A percentile compares a stretch with the other conserved stretches of the same genome.
phyloP scores from a whole-genome alignment of 805 yeast species.

The Kodamaea fukazawae region DNA sequence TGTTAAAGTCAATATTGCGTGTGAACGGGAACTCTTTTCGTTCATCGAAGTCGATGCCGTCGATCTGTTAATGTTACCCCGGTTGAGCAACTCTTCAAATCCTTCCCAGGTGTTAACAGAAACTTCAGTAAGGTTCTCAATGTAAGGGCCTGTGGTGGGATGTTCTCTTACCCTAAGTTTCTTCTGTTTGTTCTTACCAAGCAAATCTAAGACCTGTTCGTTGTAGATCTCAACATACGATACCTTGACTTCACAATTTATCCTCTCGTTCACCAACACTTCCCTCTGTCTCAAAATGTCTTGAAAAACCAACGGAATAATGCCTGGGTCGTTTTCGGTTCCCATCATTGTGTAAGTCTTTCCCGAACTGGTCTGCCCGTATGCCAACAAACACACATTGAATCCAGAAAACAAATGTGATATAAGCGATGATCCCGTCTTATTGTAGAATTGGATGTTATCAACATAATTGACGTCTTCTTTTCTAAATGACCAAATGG shows the following conservation, averaged over 20 bases:
- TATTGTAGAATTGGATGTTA: constrained; percentile 51
- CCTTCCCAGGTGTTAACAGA: constrained; percentile 48
- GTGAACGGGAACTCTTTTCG: constrained; percentile 72
- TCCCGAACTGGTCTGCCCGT: constrained; percentile 45
- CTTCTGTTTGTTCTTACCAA: constrained; percentile 22
- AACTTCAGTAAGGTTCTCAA: constrained; percentile 61
- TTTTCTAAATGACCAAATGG: constrained; percentile 47
- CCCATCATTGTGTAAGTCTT: constrained; percentile 47
- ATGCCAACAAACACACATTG: constrained; percentile 43
- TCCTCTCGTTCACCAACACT: constrained; percentile 32
- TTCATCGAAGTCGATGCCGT: constrained; percentile 76
- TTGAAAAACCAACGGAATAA: constrained; percentile 45
- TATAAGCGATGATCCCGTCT: constrained; percentile 57
- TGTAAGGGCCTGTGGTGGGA: constrained; percentile 66
- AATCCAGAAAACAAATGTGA: constrained; percentile 45
- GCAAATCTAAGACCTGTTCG: constrained; percentile 68
- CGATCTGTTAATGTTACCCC: constrained; percentile 57
- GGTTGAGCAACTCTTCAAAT: constrained; percentile 43
- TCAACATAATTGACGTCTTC: constrained; percentile 35
- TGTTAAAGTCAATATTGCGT: constrained; percentile 68
- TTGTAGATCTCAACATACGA: constrained; percentile 77
- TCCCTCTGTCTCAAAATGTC: constrained; percentile 49
- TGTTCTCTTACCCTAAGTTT: constrained; percentile 61
- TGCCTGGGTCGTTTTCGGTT: constrained; percentile 30
- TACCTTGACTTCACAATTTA: constrained; percentile 42